These are phyloP conservation scores for Zymoseptoria passerinii DNA, from an alignment of 2,329 filamentous ascomycete species.

Conservation along the genomic window DNA sequence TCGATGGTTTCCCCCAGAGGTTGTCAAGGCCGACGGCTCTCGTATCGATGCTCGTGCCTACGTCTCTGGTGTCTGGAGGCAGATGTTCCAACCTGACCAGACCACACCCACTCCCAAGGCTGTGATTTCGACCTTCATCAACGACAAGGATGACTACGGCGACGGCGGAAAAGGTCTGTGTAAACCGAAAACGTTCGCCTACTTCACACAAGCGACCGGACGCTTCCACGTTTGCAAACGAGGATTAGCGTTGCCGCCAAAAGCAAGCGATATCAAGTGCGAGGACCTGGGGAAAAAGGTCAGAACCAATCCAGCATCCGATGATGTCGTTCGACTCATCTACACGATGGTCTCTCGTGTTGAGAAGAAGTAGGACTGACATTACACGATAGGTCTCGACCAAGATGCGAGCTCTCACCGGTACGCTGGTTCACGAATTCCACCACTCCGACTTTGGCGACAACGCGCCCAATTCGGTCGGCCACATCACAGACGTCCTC, in stretches of 20 bases:
- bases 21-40: neutral
- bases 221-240: neutral
- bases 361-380: no score
- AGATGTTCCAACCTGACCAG: neutral
- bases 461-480: neutral
- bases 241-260: neutral
- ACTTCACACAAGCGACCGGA: neutral
- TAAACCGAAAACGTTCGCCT: neutral
- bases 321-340: no score
- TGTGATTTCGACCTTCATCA: neutral
- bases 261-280: neutral
- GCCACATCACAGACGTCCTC: no score
- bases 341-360: no score
- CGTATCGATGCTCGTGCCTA: conserved; percentile 1
- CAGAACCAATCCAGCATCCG: no score
- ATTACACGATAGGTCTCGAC: neutral
- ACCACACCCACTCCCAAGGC: neutral
- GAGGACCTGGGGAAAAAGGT: neutral
- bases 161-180: neutral
- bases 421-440: neutral
- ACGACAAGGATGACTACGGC: neutral
- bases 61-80: neutral
- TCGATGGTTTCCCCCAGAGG: neutral
- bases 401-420: neutral
- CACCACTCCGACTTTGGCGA: neutral